A percentile compares a stretch with the other conserved stretches of the same genome.
Conservation (phyloP, 2,329 filamentous ascomycete species). For the Diplodia intermedia region DNA sequence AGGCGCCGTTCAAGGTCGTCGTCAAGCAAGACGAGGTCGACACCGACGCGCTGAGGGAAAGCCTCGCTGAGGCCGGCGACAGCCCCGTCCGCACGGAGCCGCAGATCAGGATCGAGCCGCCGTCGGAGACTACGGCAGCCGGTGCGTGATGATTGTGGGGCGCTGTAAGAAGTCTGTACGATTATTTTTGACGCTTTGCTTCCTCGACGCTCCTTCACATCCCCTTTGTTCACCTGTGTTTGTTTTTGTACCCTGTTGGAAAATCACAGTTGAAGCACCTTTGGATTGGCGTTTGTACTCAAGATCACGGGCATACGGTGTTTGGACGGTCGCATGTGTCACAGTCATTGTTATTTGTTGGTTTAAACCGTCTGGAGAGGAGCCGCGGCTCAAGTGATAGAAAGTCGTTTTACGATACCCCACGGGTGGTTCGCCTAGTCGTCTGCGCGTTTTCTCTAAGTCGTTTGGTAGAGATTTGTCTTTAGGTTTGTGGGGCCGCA, state of each 20-base stretch:
- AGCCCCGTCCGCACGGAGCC: constrained; percentile 27
- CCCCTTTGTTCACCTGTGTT: not conserved
- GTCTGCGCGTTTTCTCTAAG: constrained; percentile 12
- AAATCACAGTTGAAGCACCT: not conserved
- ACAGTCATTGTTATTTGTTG: not conserved
- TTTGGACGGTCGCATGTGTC: constrained; percentile 12
- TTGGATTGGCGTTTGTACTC: not conserved
- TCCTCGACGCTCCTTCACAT: not conserved
- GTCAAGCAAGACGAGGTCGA: constrained; percentile 45
- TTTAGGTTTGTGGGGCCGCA: not conserved
- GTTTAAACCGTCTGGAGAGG: constrained; percentile 3
- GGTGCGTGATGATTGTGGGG: constrained; percentile 20
- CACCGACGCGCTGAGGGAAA: constrained; percentile 48
- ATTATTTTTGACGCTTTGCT: constrained; percentile 2
- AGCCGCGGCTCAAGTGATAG: constrained; percentile 10
- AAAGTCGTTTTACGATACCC: constrained; percentile 25
- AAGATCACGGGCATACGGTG: constrained; percentile 20
- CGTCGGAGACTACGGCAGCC: constrained; percentile 25
- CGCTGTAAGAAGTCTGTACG: constrained; percentile 12
- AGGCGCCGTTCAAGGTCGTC: constrained; percentile 44
- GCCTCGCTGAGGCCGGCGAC: constrained; percentile 40
- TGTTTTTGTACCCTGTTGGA: not conserved
- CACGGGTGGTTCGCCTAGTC: constrained; percentile 8
- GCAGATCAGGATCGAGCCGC: constrained; percentile 30
- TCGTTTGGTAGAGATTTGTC: not conserved